These are phyloP conservation scores for Arachnopeziza araneosa DNA, from an alignment of 2,329 filamentous ascomycete species.

Conservation along the genomic window DNA sequence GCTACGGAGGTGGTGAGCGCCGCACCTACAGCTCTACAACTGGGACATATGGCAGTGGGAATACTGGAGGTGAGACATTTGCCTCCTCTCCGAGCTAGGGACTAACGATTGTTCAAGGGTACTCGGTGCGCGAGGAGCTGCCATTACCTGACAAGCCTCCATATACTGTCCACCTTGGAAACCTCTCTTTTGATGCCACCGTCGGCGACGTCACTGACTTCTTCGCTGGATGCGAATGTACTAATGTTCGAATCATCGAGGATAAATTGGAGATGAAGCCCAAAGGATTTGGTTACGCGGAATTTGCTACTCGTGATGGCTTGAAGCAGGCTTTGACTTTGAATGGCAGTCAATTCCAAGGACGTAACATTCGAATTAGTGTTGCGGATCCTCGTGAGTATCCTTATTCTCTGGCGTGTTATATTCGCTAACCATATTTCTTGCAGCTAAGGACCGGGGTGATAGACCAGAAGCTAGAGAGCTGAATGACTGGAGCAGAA, in stretches of 20 bases:
- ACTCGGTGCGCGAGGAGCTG: constrained; percentile 65
- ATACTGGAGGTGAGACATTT: constrained; percentile 25
- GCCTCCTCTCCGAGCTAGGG: constrained; percentile 2
- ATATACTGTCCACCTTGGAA: constrained; percentile 92
- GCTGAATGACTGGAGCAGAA: constrained; percentile 85
- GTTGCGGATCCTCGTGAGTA: constrained; percentile 94
- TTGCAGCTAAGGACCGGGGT: constrained; percentile 71
- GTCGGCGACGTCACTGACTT: constrained; percentile 78
- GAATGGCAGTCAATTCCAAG: constrained; percentile 78
- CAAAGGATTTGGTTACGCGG: constrained; percentile 97
- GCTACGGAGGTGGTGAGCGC: constrained; percentile 28
- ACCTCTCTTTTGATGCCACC: constrained; percentile 92
- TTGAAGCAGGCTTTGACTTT: constrained; percentile 84
- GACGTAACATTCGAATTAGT: constrained; percentile 86
- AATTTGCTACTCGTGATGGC: constrained; percentile 82
- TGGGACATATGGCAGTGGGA: constrained; percentile 27
- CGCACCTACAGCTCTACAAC: constrained; percentile 30
- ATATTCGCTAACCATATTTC: constrained; percentile 14
- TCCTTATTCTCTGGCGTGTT: constrained; percentile 22
- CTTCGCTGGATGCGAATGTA: constrained; percentile 77
- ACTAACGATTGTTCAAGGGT: constrained; percentile 39
- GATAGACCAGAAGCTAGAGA: constrained; percentile 67
- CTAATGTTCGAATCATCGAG: constrained; percentile 92
- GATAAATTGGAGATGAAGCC: constrained; percentile 90
- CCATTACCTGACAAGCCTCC: constrained; percentile 89